Evolutionary conservation across 352 stramenopile genomes (phyloP), one percentile per base, ranked within the genome.

Genomic region (Phytophthora multivora): DNA sequence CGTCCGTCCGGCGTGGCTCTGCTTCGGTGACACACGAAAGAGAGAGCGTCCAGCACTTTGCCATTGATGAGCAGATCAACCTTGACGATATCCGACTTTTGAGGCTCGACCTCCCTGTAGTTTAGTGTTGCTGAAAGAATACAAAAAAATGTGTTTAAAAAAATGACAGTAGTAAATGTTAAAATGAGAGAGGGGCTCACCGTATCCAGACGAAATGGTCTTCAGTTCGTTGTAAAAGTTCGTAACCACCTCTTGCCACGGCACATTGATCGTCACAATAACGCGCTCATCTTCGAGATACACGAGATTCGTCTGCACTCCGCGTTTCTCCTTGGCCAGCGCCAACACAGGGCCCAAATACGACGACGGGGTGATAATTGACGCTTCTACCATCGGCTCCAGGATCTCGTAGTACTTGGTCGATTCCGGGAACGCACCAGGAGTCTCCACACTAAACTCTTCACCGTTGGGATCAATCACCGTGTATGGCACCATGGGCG

Each of bases 191-290:
- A 28, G 26, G 21, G 21, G 58, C 66, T 63, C 86, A 74, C 97
- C 98, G 65, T 98, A 99, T 23, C 97, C 97, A 2, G 89, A 95
- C 7, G 95, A 98, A 5, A 97, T 84, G 26, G 88, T 98, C 80
- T 99, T 99, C 41, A 99, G 76, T 51, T 98, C 87, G 72, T 99
- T 98, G 77, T 99, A 99, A 54, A 99, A 99, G 74, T 99, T 98
- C 21, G 88, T 99, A 47, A 99, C 98, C 11, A 99, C 96, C 80
- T 99, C 97, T 48, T 98, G 94, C 97, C 97, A 99, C 30, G 98
- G 97, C 35, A 99, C 88, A 43, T 87, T 65, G 47, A 98, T 97
- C 18, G 90, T 95, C 33, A 99, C 89, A 45, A 99, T 75, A 65
- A 98, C 93, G 7, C 84, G 94, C 13, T 86, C 86, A 63, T 98